Base-by-base conservation (phyloP, 2,329 filamentous ascomycete genomes). In the Cercospora sojina region DNA sequence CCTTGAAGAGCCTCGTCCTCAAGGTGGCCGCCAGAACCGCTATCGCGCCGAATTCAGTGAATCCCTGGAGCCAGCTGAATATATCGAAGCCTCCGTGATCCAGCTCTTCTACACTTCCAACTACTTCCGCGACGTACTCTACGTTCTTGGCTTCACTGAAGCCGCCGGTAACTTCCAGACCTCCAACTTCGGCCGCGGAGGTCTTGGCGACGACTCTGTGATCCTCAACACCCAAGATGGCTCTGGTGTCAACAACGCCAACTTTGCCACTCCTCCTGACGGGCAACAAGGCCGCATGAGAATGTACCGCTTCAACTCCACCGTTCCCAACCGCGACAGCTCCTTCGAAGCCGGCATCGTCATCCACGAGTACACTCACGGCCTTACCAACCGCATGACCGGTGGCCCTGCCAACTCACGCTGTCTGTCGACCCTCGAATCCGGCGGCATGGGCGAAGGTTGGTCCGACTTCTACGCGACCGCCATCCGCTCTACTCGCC, bases 61-160 rank as follows among this genome's bases (percentile, higher is more conserved):
- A 38, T 51, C 63, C 3, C 60, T 61, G 29, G 68, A 70, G 55
- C 66, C 67, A 18, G 63, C 65, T 7, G 31, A 69, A 38, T 88
- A 88, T 74, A 76, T 78, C 3, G 83, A 87, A 56, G 85, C 85
- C 1, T 86, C 86, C 0, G 78, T 86, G 60, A 82, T 84, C 0
- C 86, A 88, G 76, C 81, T 88, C 5, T 88, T 87, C 77, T 88
- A 88, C 79, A 87, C 85, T 0, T 79, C 82, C 35, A 88, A 88
- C 79, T 80, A 79, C 35, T 88, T 85, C 76, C 86, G 88, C 71
- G 87, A 88, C 64, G 74, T 88, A 0, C 80, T 88, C 9, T 84
- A 88, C 70, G 73, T 78, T 5, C 82, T 88, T 0, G 86, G 86
- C 5, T 88, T 88, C 75, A 84, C 79, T 38, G 86, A 88, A 75